Evolutionary conservation across 2,329 filamentous ascomycete species (phyloP).

Genomic region (Aurifilum marmelostoma): DNA sequence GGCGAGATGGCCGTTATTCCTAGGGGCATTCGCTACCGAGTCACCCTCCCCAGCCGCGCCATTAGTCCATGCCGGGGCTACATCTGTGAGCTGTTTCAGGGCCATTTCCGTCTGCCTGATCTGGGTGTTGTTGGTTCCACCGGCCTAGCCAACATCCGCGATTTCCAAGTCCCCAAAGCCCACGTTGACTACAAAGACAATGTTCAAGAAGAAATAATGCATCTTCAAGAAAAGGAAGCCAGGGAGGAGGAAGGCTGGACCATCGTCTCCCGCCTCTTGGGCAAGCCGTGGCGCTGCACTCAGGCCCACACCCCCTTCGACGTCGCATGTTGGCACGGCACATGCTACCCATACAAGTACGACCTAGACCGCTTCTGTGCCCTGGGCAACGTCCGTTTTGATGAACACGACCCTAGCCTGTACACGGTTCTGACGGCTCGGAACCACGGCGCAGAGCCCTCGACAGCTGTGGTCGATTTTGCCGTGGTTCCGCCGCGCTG

Average conservation of each 20-base stretch:
- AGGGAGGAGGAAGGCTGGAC: conserved; percentile 38
- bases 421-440: conserved; percentile 62
- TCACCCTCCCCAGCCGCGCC: conserved; percentile 46
- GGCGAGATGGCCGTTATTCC: conserved; percentile 68
- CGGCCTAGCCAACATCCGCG: conserved; percentile 59
- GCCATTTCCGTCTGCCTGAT: conserved; percentile 61
- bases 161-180: conserved; percentile 65
- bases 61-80: conserved; percentile 57
- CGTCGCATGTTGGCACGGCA: conserved; percentile 69
- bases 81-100: conserved; percentile 62
- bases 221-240: conserved; percentile 25
- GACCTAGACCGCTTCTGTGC: conserved; percentile 66
- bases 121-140: conserved; percentile 62
- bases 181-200: conserved; percentile 52
- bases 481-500: conserved; percentile 63
- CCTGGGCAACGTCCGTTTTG: conserved; percentile 64
- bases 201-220: conserved; percentile 25
- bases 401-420: conserved; percentile 68
- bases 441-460: conserved; percentile 46
- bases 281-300: conserved; percentile 58
- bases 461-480: conserved; percentile 61
- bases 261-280: conserved; percentile 60
- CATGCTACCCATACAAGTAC: conserved; percentile 68
- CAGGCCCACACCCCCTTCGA: conserved; percentile 68
- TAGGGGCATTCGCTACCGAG: conserved; percentile 54